phyloP scores from a whole-genome alignment of 108 stramenopile species.

The Fragilariopsis cylindrus region DNA sequence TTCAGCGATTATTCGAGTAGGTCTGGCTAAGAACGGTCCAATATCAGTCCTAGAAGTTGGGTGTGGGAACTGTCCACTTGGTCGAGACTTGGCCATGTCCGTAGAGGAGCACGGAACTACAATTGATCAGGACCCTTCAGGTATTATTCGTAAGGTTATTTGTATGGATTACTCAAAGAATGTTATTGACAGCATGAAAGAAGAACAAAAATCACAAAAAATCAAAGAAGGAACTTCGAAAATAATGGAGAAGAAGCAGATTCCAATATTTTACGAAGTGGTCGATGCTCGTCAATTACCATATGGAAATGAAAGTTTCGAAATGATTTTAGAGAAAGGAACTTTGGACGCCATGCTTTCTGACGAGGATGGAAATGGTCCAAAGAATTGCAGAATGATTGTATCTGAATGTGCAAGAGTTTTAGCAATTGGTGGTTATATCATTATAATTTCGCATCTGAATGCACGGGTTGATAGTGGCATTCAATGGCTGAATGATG shows the following conservation, averaged over 20 bases:
- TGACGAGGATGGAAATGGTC: conserved; percentile 46
- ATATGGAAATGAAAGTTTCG: conserved; percentile 42
- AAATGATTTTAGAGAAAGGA: conserved; percentile 82
- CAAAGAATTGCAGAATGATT: conserved; percentile 53
- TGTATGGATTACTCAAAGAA: conserved; percentile 73
- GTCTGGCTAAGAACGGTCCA: conserved; percentile 41
- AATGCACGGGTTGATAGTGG: conserved; percentile 63
- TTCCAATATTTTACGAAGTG: conserved; percentile 44
- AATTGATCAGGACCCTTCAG: background rate
- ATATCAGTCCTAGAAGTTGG: conserved; percentile 77
- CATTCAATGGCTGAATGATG: conserved; percentile 60
- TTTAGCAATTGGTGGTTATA: conserved; percentile 40
- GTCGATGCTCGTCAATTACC: conserved; percentile 66
- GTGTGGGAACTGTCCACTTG: conserved; percentile 83
- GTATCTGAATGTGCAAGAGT: conserved; percentile 70
- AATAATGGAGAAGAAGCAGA: conserved; percentile 2
- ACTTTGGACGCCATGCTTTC: conserved; percentile 87
- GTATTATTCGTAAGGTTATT: conserved; percentile 47
- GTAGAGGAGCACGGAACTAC: background rate
- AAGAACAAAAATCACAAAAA: background rate
- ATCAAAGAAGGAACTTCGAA: conserved; percentile 20
- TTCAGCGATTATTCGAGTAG: conserved; percentile 17
- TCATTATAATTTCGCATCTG: conserved; percentile 70
- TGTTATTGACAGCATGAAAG: conserved; percentile 58
- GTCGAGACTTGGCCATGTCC: conserved; percentile 19